phyloP scores from a whole-genome alignment of 2,329 filamentous ascomycete genomes.

The Rutstroemia sydowiana region DNA sequence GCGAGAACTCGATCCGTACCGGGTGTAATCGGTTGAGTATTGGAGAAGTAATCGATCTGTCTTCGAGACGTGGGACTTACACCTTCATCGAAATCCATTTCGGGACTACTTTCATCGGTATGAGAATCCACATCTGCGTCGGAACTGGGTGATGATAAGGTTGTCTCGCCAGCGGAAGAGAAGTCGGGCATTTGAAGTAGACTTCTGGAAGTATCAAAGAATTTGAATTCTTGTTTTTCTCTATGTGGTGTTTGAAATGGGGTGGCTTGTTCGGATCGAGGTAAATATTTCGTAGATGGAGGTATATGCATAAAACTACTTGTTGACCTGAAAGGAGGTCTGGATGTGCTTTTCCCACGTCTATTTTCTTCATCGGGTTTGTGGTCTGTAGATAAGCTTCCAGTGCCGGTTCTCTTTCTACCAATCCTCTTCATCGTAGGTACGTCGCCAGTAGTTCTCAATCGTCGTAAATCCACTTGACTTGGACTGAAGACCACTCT shows the following conservation, averaged over 20 bases:
- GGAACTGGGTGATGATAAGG: slow-evolving; percentile 20
- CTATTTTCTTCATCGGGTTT: slow-evolving; percentile 6
- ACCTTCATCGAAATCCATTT: slow-evolving; percentile 13
- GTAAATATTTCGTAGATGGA: slow-evolving; percentile 6
- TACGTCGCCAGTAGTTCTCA: slow-evolving; percentile 16
- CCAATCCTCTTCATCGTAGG: slow-evolving; percentile 10
- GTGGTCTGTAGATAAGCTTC: slow-evolving; percentile 11
- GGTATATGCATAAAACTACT: slow-evolving; percentile 16
- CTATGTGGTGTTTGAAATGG: slow-evolving; percentile 12
- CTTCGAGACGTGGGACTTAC: not conserved
- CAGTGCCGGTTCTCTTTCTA: slow-evolving; percentile 22
- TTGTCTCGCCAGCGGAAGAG: slow-evolving; percentile 26
- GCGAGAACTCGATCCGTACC: slow-evolving; percentile 25
- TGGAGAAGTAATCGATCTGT: slow-evolving; percentile 24
- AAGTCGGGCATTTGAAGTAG: slow-evolving; percentile 16
- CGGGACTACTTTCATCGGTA: slow-evolving; percentile 26
- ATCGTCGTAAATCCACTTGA: slow-evolving; percentile 27
- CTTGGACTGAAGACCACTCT: slow-evolving; percentile 41
- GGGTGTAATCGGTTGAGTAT: slow-evolving; percentile 24
- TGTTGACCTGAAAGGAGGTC: slow-evolving; percentile 19
- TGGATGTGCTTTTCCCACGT: slow-evolving; percentile 12
- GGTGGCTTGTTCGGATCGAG: slow-evolving; percentile 14
- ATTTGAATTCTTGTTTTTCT: slow-evolving; percentile 13
- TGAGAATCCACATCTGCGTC: slow-evolving; percentile 27
- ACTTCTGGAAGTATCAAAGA: slow-evolving; percentile 8